Evolutionary conservation across 2,329 filamentous ascomycete species (phyloP).

Genomic region (Teratosphaeriaceae sp.): DNA sequence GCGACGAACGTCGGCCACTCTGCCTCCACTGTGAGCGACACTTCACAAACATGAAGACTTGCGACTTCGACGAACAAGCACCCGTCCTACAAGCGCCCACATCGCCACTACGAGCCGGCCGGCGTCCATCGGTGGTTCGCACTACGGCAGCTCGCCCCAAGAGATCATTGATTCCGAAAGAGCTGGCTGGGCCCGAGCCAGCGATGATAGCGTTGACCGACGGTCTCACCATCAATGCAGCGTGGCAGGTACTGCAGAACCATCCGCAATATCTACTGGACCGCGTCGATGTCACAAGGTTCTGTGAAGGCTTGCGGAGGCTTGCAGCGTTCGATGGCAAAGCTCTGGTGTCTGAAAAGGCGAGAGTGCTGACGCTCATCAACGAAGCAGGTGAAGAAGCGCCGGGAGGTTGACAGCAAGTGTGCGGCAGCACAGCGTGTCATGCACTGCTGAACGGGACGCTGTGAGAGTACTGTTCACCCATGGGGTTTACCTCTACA

Average conservation of each 20-base stretch:
- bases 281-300: neutral
- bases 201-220: neutral
- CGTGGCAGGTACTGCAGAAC: constrained; percentile 1
- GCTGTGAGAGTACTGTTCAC: too few relatives aligned
- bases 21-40: neutral
- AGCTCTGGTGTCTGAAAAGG: neutral
- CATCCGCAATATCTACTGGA: neutral
- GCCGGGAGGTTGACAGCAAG: neutral
- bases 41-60: constrained; percentile 1
- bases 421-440: too few relatives aligned
- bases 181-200: neutral
- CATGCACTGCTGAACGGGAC: too few relatives aligned
- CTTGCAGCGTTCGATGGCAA: neutral
- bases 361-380: neutral
- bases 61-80: neutral
- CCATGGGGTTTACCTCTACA: too few relatives aligned
- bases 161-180: neutral
- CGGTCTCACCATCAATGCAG: neutral
- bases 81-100: neutral
- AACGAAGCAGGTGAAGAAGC: too few relatives aligned
- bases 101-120: neutral
- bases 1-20: neutral
- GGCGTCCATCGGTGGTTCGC: neutral
- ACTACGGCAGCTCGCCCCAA: neutral
- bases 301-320: neutral